phyloP scores from a whole-genome alignment of 192 early-diverging fungal species.

The Coemansia furcata region DNA sequence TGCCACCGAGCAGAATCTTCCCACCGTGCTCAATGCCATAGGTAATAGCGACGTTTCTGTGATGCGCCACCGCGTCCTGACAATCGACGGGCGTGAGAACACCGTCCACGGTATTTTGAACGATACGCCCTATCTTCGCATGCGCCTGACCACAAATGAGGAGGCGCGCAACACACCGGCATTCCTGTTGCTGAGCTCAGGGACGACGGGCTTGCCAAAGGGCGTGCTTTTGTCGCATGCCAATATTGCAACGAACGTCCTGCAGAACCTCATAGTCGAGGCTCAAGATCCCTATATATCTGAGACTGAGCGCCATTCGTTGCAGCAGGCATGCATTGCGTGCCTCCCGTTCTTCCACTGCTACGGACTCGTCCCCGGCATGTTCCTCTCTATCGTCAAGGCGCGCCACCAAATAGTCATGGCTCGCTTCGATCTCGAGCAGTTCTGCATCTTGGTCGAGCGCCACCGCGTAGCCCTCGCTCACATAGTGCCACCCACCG shows the following conservation, averaged over 20 bases:
- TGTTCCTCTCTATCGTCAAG: slow-evolving; percentile 28
- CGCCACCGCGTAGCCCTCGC: slow-evolving; percentile 64
- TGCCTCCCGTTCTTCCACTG: slow-evolving; percentile 71
- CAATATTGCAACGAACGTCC: slow-evolving; percentile 67
- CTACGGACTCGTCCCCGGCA: slow-evolving; percentile 61
- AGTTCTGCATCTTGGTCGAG: slow-evolving; percentile 63
- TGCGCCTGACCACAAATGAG: slow-evolving; percentile 15
- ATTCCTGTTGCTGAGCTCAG: slow-evolving; percentile 49
- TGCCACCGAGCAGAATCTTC: slow-evolving; percentile 34
- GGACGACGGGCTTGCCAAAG: slow-evolving; percentile 65
- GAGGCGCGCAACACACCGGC: slow-evolving; percentile 26
- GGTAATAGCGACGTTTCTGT: slow-evolving; percentile 9
- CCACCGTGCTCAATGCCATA: slow-evolving; percentile 23
- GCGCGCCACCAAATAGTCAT: slow-evolving; percentile 65
- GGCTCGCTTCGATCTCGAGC: slow-evolving; percentile 68
- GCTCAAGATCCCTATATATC: neutral
- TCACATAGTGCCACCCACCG: slow-evolving; percentile 63
- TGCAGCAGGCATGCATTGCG: slow-evolving; percentile 10
- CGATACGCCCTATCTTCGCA: slow-evolving; percentile 20
- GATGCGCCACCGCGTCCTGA: slow-evolving; percentile 28
- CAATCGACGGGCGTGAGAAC: slow-evolving; percentile 18
- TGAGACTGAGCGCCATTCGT: slow-evolving; percentile 3
- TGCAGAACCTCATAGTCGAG: slow-evolving; percentile 33
- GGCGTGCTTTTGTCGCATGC: slow-evolving; percentile 78
- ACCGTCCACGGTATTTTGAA: slow-evolving; percentile 10